Percentiles rank a stretch among this genome's conserved stretches.
Conservation (phyloP, 179 eudicot species). For the Beta corolliflora region DNA sequence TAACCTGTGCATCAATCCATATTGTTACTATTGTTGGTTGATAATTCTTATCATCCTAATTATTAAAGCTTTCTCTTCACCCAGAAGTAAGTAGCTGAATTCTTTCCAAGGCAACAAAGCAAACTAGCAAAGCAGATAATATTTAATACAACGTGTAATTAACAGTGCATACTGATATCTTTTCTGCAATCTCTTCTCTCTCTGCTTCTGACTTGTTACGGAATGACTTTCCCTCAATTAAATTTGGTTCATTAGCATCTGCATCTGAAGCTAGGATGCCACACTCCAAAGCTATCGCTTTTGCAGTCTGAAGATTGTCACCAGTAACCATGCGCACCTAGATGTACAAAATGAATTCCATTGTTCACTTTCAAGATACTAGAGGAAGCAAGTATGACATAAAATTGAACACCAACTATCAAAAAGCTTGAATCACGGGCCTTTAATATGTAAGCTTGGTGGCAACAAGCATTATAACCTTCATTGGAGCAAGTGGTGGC, state of each 20-base stretch:
- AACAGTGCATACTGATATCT: constrained; percentile 61
- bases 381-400: background rate
- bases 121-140: background rate
- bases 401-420: background rate
- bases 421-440: background rate
- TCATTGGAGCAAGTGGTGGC: too few relatives aligned
- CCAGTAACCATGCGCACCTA: constrained; percentile 99
- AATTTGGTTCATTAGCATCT: constrained; percentile 71
- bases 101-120: background rate
- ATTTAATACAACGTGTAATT: background rate
- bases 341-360: constrained; percentile 12
- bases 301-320: constrained; percentile 90
- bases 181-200: constrained; percentile 68
- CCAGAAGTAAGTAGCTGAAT: background rate
- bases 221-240: constrained; percentile 86
- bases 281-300: constrained; percentile 93
- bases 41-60: background rate
- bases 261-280: constrained; percentile 81
- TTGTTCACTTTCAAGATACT: background rate
- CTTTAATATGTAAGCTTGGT: background rate
- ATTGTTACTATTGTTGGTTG: background rate
- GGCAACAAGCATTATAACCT: background rate
- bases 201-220: constrained; percentile 59
- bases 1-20: constrained; percentile 50
- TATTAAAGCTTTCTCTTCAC: background rate